Percentiles rank a stretch among this genome's conserved stretches.
These are phyloP conservation scores for Chlorella vulgaris DNA, from an alignment of 139 green algal species.

Conservation along the genomic window DNA sequence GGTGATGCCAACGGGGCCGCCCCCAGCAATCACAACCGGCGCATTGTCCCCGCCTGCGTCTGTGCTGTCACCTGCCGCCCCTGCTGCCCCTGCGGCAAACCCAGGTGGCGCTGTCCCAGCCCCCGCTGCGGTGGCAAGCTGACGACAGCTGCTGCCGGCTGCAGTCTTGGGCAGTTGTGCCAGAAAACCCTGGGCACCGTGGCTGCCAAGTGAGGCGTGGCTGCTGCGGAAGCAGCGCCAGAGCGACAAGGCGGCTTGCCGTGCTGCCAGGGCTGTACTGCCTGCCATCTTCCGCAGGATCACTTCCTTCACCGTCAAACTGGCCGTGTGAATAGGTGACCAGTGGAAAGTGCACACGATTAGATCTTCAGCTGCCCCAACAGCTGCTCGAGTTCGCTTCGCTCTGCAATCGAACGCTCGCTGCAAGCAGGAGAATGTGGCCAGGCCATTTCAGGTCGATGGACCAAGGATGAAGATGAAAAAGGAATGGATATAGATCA, in stretches of 20 bases:
- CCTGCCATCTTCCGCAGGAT: not conserved
- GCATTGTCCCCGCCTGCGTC: conserved; percentile 18
- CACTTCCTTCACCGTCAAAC: not conserved
- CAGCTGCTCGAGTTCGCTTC: conserved; percentile 36
- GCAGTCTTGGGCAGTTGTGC: too few relatives aligned
- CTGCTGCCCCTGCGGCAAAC: not conserved
- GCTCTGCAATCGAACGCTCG: conserved; percentile 2
- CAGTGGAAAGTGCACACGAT: not conserved
- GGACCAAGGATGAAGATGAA: not conserved
- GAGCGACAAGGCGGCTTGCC: not conserved
- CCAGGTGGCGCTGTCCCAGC: too few relatives aligned
- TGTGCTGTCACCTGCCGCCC: not conserved
- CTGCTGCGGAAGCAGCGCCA: not conserved
- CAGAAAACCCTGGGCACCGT: too few relatives aligned
- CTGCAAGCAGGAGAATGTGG: not conserved
- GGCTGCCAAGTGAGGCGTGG: not conserved
- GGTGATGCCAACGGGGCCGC: conserved; percentile 79
- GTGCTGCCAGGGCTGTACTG: not conserved
- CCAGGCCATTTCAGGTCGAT: too few relatives aligned
- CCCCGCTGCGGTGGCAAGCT: not conserved
- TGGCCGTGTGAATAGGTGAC: not conserved
- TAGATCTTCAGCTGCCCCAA: conserved; percentile 39
- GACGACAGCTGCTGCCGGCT: not conserved
- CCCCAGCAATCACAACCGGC: conserved; percentile 81
- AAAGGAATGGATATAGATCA: not conserved